phyloP scores from a whole-genome alignment of 164 flowering plant genomes.

The Tetracentron sinense region DNA sequence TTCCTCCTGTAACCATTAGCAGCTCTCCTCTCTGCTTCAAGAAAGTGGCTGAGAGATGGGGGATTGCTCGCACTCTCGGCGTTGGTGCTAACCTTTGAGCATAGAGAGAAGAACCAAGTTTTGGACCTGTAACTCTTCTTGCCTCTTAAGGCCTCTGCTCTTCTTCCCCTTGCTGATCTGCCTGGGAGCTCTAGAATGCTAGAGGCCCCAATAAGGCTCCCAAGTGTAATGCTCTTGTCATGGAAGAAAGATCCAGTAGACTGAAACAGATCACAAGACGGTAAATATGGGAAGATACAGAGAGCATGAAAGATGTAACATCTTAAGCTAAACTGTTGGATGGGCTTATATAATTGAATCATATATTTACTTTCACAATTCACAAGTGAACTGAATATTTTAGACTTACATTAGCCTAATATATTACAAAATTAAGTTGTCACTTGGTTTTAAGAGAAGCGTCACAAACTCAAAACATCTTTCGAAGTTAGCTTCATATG shows the following conservation, averaged over 20 bases:
- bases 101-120: slow-evolving; percentile 55
- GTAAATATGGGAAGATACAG: background rate
- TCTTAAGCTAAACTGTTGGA: background rate
- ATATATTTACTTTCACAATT: background rate
- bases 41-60: slow-evolving; percentile 76
- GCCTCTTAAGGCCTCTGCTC: slow-evolving; percentile 22
- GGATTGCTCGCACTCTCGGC: slow-evolving; percentile 26
- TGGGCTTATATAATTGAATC: background rate
- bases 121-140: slow-evolving; percentile 41
- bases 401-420: no score
- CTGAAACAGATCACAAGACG: slow-evolving; percentile 31
- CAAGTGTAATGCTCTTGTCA: slow-evolving; percentile 81
- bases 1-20: slow-evolving; percentile 36
- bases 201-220: slow-evolving; percentile 72
- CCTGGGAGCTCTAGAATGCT: slow-evolving; percentile 58
- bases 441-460: background rate
- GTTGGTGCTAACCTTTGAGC: slow-evolving; percentile 38
- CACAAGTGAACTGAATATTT: no score
- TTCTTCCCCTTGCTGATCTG: slow-evolving; percentile 48
- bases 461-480: background rate
- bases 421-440: no score
- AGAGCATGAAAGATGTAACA: slow-evolving; percentile 8
- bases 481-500: background rate
- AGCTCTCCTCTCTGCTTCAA: slow-evolving; percentile 66
- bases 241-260: slow-evolving; percentile 84